Evolutionary conservation across 2,329 filamentous ascomycete genomes (phyloP), one percentile per base, ranked within the genome.

Genomic region (Colletotrichum chrysophilum): DNA sequence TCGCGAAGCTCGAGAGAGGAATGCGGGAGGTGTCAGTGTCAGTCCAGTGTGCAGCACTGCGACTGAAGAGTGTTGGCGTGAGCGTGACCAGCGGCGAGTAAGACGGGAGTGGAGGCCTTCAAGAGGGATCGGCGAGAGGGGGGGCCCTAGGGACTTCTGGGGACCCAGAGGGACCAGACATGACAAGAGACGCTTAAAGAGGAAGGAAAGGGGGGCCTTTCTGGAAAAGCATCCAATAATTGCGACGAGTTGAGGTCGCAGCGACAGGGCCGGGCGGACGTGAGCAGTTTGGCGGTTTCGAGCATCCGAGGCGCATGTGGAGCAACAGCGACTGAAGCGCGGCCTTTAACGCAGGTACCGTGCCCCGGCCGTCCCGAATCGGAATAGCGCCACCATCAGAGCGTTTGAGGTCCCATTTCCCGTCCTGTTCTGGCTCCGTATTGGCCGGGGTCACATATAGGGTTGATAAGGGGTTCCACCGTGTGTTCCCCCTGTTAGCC

Each of bases 361-460:
- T 26, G 34, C 26, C 34, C 8, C 48, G 4, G 24, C 4, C n/a
- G 5, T 56, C 64, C 32, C 2, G 10, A 21, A 60, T 16, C 16
- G 64, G 74, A 7, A 56, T 76, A 76, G 74, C 56, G 64, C 43
- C n/a, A 52, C 36, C 64, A 74, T 60, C 58, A 61, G 58, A 76
- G 64, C 70, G 74, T 76, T 76, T 76, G 74, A 76, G 43, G 70
- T 66, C 58, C 70, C 64, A 61, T 74, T 74, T 60, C 58, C 70
- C 65, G 58, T 32, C 14, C 43, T 5, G 13, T 66, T n/a, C n/a
- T 6, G 28, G 16, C 1, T 5, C 16, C 9, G 73, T 16, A 74
- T 76, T 74, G 70, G 70, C 34, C 60, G 52, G 21, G 38, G 36
- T 43, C n/a, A 71, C 58, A 71, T 62, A 62, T 70, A 70, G 67